Conservation (phyloP, 345 rosid genomes). For the Atalantia buxifolia region DNA sequence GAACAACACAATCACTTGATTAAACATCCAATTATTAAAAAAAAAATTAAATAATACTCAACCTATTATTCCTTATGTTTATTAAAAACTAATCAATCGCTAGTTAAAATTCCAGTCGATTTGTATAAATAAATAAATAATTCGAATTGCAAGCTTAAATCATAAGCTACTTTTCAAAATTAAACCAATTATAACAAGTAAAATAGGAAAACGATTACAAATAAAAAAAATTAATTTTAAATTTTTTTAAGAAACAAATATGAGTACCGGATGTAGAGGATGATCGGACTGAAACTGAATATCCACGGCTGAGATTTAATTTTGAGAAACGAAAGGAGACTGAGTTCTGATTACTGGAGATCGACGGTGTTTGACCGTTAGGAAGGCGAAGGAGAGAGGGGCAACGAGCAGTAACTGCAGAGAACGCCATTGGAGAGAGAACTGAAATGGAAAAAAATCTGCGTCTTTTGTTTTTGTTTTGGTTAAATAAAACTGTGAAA, state of each 20-base stretch:
- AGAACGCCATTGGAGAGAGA: conserved; percentile 41
- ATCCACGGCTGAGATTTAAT: conserved; percentile 37
- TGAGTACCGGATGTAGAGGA: conserved; percentile 48
- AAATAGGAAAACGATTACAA: background rate
- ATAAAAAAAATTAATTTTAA: too few species aligned
- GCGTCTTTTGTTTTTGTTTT: background rate
- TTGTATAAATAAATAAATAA: background rate
- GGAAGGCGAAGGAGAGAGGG: conserved; percentile 29
- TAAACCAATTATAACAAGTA: background rate
- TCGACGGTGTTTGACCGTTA: conserved; percentile 5
- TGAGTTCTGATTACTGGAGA: conserved; percentile 20
- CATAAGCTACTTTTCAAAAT: background rate
- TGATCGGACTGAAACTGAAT: conserved; percentile 49
- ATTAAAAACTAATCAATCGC: background rate
- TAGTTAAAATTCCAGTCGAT: background rate
- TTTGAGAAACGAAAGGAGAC: conserved; percentile 36
- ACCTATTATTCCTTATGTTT: background rate
- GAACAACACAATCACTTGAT: background rate
- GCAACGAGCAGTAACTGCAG: conserved; percentile 29
- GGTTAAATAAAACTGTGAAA: background rate
- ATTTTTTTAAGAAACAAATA: background rate
- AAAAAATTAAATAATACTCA: background rate
- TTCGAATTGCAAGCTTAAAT: background rate
- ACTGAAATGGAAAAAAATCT: background rate
- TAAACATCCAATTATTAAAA: background rate